Evolutionary conservation across 129 eudicot species (phyloP), one percentile per base, ranked within the genome.

Genomic region (Flaveria robusta): DNA sequence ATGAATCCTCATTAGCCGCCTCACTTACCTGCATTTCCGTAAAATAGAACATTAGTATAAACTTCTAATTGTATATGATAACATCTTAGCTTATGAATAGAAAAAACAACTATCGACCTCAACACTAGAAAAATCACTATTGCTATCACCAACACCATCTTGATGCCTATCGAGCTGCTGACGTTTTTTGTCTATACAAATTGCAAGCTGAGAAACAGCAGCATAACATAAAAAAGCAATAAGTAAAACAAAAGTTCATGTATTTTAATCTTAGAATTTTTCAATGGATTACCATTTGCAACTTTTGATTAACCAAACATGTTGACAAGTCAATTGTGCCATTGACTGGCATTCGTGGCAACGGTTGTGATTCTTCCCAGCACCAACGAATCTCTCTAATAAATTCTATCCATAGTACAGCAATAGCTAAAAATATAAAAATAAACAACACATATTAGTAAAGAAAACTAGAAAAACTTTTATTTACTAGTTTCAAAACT

Each of bases 321-420:
- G 96, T 89, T 63, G 99, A 91, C 14, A 94, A 85, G 82, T 89
- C 97, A 72, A 94, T 83, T 54, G 76, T 64, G 26, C 88, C 89
- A 55, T 69, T 77, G 64, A 83, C 20, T 39, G 85, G 85, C 88
- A 89, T 87, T 60, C 96, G 87, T 39, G 99, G 99, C 78, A 94
- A 69, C 64, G 99, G 92, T 59, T 91, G 96, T 55, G 88, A 87
- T 81, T 94, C 99, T 83, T 94, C 99, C 99, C 99, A 94, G 69
- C 81, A 94, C 99, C 99, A 94, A 75, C 97, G 96, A 74, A 94
- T 90, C 83, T 94, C 99, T 68, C 97, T 86, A 34, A 91, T 92
- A 87, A 91, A 91, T 84, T 94, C 99, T 81, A 94, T 94, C 99
- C 99, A 94, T 70, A 94, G 89, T 54, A 87, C 93, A 49, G 99